Evolutionary conservation across 2,329 filamentous ascomycete genomes (phyloP), one percentile per base, ranked within the genome.

Genomic region (Boeremia exigua): DNA sequence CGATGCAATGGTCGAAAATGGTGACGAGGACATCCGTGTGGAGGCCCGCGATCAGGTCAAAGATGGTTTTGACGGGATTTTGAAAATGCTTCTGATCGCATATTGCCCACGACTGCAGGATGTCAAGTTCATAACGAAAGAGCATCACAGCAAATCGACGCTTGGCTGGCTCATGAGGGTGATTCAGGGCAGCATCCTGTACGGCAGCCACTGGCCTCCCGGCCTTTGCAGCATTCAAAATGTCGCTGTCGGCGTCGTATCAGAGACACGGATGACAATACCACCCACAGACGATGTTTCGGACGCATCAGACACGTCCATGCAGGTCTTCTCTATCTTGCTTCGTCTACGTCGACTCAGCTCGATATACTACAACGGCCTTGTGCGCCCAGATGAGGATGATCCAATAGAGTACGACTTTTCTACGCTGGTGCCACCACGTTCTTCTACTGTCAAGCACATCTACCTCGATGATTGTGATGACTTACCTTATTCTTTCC

Each of bases 401-500:
- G 40, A 56, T 15, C 4, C 8, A 1, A 50, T 29, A 7, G 33
- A 54, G 5, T 62, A 40, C 25, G 37, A 17, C 2, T 12, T 9
- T 2, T 25, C 15, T 14, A 25, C 42, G 27, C 17, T 50, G 34
- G 40, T 55, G n/a, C 51, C 54, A 2, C 4, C 23, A 4, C 28
- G 30, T 6, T 43, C 37, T 12, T 50, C 52, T n/a, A 47, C 46
- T 12, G 45, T 57, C 19, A 56, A 58, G 43, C 50, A 60, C 30
- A 47, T 60, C 9, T 62, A 53, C n/a, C 17, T 62, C 11, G 57
- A 62, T n/a, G 46, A 48, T 47, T 53, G 48, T 11, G 46, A 43
- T 27, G 40, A 54, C 11, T 19, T 53, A 30, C 23, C 29, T 4
- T 19, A 40, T 11, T 11, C 7, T 3, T 52, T 48, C 23, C 28